Evolutionary conservation across 2,329 filamentous ascomycete species (phyloP), one percentile per base, ranked within the genome.

Genomic region (Conoideocrella luteorostrata): DNA sequence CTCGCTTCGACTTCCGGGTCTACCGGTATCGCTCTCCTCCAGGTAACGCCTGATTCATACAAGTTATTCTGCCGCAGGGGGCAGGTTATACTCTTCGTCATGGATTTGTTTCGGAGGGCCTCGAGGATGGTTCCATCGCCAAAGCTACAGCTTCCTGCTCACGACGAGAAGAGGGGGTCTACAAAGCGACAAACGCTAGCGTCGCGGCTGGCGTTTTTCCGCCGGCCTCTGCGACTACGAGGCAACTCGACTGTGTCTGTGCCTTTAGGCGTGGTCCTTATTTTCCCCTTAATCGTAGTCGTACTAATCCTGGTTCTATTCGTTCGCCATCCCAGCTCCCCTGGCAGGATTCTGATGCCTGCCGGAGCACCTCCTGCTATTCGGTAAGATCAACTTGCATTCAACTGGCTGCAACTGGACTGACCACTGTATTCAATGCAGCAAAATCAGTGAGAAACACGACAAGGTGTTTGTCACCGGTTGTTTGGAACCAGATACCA

Each of bases 391-490:
- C 5, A 32, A 29, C n/a, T n/a, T 30, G n/a, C n/a, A 5, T 20
- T 20, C 38, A 23, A 7, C 17, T 36, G 12, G 22, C n/a, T 4
- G 33, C 15, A 7, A 24, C 11, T n/a, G 12, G 26, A 17, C 41
- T 44, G 20, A 47, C 22, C 13, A 22, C 15, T 6, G 5, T 15
- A 34, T 43, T 15, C 36, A 17, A 13, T 29, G 52, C 60, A 95
- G 90, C 55, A 91, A 89, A 80, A 98, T 98, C 57, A 95, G 86
- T 68, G 93, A 97, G 68, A 87, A 94, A 58, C 81, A 97, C 67
- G 93, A 98, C 69, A 95, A 95, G 67, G 89, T 96, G 41, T 98
- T 98, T 58, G 86, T 89, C 40, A 86, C 82, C 29, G 93, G 93
- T 52, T 98, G 93, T 63, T 77, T 88, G 57, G 82, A 90, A 53